Evolutionary conservation across 345 rosid genomes (phyloP).

Genomic region (Eucalyptus cloeziana): DNA sequence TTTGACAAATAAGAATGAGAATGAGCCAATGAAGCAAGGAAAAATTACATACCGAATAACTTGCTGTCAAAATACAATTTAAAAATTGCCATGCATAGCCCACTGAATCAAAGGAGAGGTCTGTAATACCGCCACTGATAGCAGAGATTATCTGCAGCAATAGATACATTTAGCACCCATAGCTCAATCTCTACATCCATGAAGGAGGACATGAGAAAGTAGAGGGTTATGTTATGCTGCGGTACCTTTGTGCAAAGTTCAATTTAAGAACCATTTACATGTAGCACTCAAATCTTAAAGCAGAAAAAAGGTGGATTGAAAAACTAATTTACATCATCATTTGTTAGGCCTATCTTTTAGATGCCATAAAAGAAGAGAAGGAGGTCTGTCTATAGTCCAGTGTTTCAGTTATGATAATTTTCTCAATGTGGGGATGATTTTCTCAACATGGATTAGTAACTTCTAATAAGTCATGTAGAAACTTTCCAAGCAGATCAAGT

Average conservation of each 20-base stretch:
- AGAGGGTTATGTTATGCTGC: background rate
- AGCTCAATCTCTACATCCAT: background rate
- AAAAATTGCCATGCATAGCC: constrained; percentile 80
- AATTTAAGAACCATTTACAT: background rate
- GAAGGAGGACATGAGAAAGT: background rate
- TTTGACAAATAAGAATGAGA: background rate
- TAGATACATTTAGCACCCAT: background rate
- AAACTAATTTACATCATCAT: background rate
- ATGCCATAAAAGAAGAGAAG: background rate
- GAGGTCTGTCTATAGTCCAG: background rate
- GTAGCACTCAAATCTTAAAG: background rate
- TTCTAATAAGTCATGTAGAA: background rate
- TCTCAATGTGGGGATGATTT: background rate
- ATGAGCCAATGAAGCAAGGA: background rate
- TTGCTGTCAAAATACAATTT: constrained; percentile 80
- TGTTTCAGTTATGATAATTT: background rate
- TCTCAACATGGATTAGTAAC: background rate
- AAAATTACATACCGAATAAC: constrained; percentile 57
- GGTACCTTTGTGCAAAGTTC: background rate
- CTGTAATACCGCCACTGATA: constrained; percentile 70
- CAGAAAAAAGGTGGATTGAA: background rate
- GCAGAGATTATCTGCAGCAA: constrained; percentile 75
- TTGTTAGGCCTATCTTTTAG: background rate
- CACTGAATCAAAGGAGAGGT: constrained; percentile 60
- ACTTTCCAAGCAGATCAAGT: background rate